Percentiles rank a stretch among this genome's conserved stretches.
Evolutionary conservation across 164 flowering plant genomes (phyloP).

Genomic region (Vitis rupestris): DNA sequence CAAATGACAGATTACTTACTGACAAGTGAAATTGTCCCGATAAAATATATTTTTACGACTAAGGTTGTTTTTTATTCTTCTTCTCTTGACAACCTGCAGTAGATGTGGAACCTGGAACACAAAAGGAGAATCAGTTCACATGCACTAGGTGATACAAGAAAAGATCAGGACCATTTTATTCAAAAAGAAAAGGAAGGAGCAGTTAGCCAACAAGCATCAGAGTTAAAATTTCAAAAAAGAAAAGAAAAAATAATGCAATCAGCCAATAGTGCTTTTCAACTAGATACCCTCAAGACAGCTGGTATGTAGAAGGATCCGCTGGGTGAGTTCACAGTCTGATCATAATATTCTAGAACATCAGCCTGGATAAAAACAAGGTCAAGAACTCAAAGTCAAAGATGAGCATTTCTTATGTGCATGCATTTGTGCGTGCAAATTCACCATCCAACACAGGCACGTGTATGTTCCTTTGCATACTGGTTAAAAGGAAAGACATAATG

Average conservation of each 20-base stretch:
- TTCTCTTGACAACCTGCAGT: slow-evolving; percentile 72
- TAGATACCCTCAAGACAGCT: slow-evolving; percentile 86
- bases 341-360: slow-evolving; percentile 95
- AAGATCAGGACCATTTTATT: not conserved
- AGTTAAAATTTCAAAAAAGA: not conserved
- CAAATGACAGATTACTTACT: slow-evolving; percentile 51
- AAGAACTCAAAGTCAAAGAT: slow-evolving; percentile 10
- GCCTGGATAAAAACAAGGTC: slow-evolving; percentile 56
- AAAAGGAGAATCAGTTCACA: slow-evolving; percentile 1
- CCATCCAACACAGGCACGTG: too few relatives aligned
- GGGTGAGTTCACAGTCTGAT: slow-evolving; percentile 83
- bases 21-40: slow-evolving; percentile 70
- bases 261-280: not conserved
- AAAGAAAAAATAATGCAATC: not conserved
- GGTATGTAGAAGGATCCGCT: slow-evolving; percentile 89
- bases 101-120: slow-evolving; percentile 72
- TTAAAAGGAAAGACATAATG: too few relatives aligned
- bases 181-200: not conserved
- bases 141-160: not conserved
- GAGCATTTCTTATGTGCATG: not conserved
- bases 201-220: not conserved
- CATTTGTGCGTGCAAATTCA: not conserved
- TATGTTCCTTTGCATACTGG: too few relatives aligned
- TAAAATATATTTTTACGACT: slow-evolving; percentile 64
- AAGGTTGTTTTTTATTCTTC: slow-evolving; percentile 51